These are phyloP conservation scores for Spizellomyces sp. DNA, from an alignment of 192 early-diverging fungal species.

Conservation along the genomic window DNA sequence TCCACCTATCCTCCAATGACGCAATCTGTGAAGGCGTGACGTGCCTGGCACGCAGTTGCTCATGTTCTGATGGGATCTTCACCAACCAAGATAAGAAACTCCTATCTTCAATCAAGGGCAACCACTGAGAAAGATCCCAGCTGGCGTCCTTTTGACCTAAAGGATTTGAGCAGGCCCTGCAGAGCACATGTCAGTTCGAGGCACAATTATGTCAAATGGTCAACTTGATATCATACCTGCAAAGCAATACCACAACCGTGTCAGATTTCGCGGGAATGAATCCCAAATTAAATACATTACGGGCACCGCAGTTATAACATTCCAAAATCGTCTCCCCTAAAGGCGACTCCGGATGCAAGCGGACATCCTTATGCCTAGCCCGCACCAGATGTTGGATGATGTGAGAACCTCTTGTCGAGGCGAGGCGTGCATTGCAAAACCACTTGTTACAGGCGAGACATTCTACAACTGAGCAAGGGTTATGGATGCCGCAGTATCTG, in stretches of 20 bases:
- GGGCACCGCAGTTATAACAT: slow-evolving; percentile 96
- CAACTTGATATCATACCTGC: slow-evolving; percentile 60
- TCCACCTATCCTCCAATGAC: slow-evolving; percentile 90
- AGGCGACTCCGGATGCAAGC: slow-evolving; percentile 87
- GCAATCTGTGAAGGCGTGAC: slow-evolving; percentile 83
- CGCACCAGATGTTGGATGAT: slow-evolving; percentile 94
- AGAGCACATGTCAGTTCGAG: slow-evolving; percentile 26
- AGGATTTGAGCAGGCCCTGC: slow-evolving; percentile 90
- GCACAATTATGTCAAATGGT: background rate
- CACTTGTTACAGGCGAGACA: slow-evolving; percentile 91
- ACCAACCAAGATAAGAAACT: slow-evolving; percentile 95
- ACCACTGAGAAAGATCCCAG: slow-evolving; percentile 97
- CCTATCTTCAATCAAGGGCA: slow-evolving; percentile 94
- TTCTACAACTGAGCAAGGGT: slow-evolving; percentile 82
- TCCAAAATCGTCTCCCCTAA: slow-evolving; percentile 94
- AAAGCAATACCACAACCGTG: slow-evolving; percentile 95
- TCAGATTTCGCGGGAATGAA: slow-evolving; percentile 99
- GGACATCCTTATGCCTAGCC: slow-evolving; percentile 93
- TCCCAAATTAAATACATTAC: slow-evolving; percentile 94
- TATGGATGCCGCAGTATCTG: slow-evolving; percentile 94
- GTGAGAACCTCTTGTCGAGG: slow-evolving; percentile 88
- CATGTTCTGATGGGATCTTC: slow-evolving; percentile 82
- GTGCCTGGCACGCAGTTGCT: slow-evolving; percentile 80
- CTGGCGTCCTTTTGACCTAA: slow-evolving; percentile 86
- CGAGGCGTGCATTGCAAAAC: slow-evolving; percentile 92